Conservation (phyloP, 2,329 filamentous ascomycete species). For the Aspergillus sp. region DNA sequence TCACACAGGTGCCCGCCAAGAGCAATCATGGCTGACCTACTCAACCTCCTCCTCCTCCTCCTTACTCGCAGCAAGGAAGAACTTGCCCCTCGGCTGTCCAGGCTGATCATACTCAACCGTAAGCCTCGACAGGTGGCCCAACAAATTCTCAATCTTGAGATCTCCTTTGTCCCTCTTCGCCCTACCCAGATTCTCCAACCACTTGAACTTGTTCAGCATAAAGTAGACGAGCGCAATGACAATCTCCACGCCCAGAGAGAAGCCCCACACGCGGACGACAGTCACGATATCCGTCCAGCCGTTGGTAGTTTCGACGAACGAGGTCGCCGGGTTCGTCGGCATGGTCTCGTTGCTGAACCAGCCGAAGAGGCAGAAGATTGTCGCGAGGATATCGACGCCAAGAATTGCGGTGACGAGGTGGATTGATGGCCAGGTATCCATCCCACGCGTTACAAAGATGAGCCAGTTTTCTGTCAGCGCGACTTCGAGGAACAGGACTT, state of each 20-base stretch:
- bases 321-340: constrained; percentile 32
- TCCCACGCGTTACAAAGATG: constrained; percentile 91
- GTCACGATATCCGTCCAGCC: constrained; percentile 64
- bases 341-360: constrained; percentile 66
- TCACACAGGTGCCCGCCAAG: neutral
- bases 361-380: constrained; percentile 75
- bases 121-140: constrained; percentile 54
- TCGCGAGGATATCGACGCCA: constrained; percentile 72
- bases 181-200: constrained; percentile 54
- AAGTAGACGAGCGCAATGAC: constrained; percentile 58
- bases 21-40: constrained; percentile 21
- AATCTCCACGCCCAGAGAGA: constrained; percentile 56
- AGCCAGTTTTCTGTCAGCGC: constrained; percentile 95
- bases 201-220: constrained; percentile 49
- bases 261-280: constrained; percentile 56
- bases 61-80: constrained; percentile 47
- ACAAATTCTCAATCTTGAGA: constrained; percentile 56
- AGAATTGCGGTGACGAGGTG: constrained; percentile 73
- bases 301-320: constrained; percentile 46
- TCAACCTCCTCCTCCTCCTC: constrained; percentile 53
- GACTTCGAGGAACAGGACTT: constrained; percentile 85
- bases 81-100: constrained; percentile 49
- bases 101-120: constrained; percentile 56
- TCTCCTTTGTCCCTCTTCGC: constrained; percentile 53
- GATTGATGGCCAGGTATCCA: constrained; percentile 73